Conservation (phyloP, 805 yeast species). For the Brettanomyces naardenensis region DNA sequence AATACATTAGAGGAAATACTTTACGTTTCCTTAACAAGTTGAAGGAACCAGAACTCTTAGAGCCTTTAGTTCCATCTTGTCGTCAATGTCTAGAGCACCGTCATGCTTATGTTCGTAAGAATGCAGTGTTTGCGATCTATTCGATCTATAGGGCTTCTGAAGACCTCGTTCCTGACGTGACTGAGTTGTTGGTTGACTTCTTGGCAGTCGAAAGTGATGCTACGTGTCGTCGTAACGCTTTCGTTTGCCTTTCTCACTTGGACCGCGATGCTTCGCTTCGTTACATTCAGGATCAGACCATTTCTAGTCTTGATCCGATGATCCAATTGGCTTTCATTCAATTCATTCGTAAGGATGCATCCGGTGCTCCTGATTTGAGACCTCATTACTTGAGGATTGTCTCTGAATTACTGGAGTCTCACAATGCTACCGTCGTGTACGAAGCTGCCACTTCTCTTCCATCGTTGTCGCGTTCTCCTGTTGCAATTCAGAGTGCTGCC, state of each 20-base stretch:
- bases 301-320: constrained; percentile 68
- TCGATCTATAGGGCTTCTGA: constrained; percentile 78
- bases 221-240: constrained; percentile 92
- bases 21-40: constrained; percentile 85
- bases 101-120: constrained; percentile 96
- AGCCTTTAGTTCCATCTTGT: constrained; percentile 90
- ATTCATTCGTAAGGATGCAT: constrained; percentile 79
- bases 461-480: constrained; percentile 46
- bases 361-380: constrained; percentile 53
- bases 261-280: constrained; percentile 79
- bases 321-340: constrained; percentile 87
- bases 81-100: constrained; percentile 90
- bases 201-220: constrained; percentile 81
- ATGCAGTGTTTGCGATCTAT: constrained; percentile 86
- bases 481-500: constrained; percentile 71
- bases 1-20: constrained; percentile 92
- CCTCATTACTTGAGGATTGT: constrained; percentile 66
- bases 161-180: constrained; percentile 92
- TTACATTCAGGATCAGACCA: constrained; percentile 64
- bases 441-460: constrained; percentile 86
- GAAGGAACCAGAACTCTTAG: constrained; percentile 88
- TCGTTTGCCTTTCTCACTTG: constrained; percentile 74
- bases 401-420: constrained; percentile 62
- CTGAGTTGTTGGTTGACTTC: constrained; percentile 68
- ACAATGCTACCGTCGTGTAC: constrained; percentile 68